Evolutionary conservation across 306 rosid species (phyloP), one percentile per base, ranked within the genome.

Genomic region (Cicer bijugum): DNA sequence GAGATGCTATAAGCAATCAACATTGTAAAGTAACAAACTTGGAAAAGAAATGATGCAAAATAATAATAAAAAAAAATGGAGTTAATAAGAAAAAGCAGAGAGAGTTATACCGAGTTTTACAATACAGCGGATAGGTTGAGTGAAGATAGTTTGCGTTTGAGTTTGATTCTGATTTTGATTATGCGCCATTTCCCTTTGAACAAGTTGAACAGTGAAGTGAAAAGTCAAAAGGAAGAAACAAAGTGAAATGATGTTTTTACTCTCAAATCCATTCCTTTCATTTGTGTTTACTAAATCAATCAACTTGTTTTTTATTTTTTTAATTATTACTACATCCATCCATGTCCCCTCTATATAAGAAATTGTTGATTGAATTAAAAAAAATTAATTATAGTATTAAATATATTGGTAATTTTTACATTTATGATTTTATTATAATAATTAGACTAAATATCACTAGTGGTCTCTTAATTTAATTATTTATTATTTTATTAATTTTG

Each of bases 111-210:
- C 97, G 12, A 93, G 86, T 84, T 93, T 93, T 20, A 93, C 91
- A 65, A 93, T 91, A 84, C 97, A 91, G 67, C 92, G 96, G 78
- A 93, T 81, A 67, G 94, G 78, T 72, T 72, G 77, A 50, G 64
- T 67, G 78, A 56, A 83, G 73, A 14, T 28, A 72, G 58, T 67
- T 52, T 52, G 53, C 6, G 74, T 61, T 76, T 52, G 53, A 8
- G 74, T 61, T 74, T 78, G 82, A 52, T 75, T 69, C 60, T 45
- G 69, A 72, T 72, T 79, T 6, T 45, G 58, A 59, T 71, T 75
- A 28, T 47, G 42, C 12, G 69, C 87, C 91, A 80, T 86, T 69
- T 55, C 23, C 52, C 11, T 48, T 28, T 28, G 35, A 28, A 28
- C 5, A 28, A 28, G 4, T 9, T 28, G 28, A 10, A 6, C 9